Evolutionary conservation across 2,329 filamentous ascomycete species (phyloP).

Genomic region (Epicoccum nigrum): DNA sequence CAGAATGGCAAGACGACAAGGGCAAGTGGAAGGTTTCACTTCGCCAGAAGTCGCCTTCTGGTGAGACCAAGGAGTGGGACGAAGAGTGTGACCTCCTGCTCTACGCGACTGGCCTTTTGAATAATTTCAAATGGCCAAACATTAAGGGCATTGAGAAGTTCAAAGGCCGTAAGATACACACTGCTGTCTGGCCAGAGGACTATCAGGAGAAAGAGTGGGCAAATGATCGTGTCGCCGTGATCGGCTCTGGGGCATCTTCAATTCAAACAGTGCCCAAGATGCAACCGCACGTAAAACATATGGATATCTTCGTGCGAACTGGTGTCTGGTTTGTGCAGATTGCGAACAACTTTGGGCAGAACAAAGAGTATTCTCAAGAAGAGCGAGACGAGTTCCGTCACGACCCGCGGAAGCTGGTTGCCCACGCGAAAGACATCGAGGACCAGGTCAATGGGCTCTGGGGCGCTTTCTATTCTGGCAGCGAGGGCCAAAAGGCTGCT

Average conservation of each 20-base stretch:
- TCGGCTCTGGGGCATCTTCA: slow-evolving; percentile 53
- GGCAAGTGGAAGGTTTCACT: slow-evolving; percentile 59
- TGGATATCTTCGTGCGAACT: slow-evolving; percentile 56
- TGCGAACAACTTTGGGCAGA: slow-evolving; percentile 54
- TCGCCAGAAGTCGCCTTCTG: slow-evolving; percentile 46
- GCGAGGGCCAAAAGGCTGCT: slow-evolving; percentile 48
- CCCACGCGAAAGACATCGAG: slow-evolving; percentile 55
- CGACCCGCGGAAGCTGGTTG: slow-evolving; percentile 50
- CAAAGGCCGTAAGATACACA: slow-evolving; percentile 53
- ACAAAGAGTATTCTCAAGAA: slow-evolving; percentile 53
- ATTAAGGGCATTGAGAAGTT: slow-evolving; percentile 54
- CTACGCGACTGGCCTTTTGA: slow-evolving; percentile 53
- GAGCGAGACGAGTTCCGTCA: slow-evolving; percentile 52
- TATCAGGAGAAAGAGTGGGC: slow-evolving; percentile 54
- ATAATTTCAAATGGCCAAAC: slow-evolving; percentile 46
- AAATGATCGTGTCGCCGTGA: slow-evolving; percentile 51
- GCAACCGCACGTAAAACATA: slow-evolving; percentile 54
- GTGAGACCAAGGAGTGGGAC: slow-evolving; percentile 47
- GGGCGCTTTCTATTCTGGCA: slow-evolving; percentile 54
- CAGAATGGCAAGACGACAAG: slow-evolving; percentile 56
- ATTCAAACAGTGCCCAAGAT: slow-evolving; percentile 57
- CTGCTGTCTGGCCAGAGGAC: slow-evolving; percentile 54
- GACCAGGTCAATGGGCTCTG: slow-evolving; percentile 56
- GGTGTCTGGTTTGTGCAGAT: slow-evolving; percentile 55
- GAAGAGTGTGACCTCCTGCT: slow-evolving; percentile 54